phyloP scores from a whole-genome alignment of 2,329 filamentous ascomycete genomes.

The Calycina herbarum region DNA sequence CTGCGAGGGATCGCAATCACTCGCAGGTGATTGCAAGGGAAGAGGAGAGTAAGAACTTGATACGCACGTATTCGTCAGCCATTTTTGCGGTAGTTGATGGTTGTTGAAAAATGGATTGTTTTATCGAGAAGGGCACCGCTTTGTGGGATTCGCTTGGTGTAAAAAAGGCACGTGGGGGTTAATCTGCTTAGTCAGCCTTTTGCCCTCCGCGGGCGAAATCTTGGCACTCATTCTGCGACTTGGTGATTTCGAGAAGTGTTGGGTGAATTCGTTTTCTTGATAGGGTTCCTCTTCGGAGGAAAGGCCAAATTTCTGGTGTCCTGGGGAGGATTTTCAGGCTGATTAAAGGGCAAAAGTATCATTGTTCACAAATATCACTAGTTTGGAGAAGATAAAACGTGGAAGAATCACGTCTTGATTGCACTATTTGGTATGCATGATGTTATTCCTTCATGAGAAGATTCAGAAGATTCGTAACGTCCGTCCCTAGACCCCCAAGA shows the following conservation, averaged over 20 bases:
- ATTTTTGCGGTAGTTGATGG: slow-evolving; percentile 58
- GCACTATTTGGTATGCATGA: slow-evolving; percentile 33
- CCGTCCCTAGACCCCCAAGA: slow-evolving; percentile 30
- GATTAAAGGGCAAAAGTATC: not conserved
- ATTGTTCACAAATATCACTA: not conserved
- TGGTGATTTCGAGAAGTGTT: no score
- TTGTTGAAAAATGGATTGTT: slow-evolving; percentile 34
- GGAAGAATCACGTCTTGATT: slow-evolving; percentile 38
- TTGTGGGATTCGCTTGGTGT: slow-evolving; percentile 15
- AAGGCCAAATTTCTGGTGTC: not conserved
- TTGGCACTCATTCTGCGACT: not conserved
- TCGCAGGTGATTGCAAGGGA: not conserved
- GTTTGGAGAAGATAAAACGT: slow-evolving; percentile 11
- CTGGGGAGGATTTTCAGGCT: not conserved
- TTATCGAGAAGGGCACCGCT: slow-evolving; percentile 5
- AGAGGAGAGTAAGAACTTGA: slow-evolving; percentile 20
- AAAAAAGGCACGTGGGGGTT: slow-evolving; percentile 17
- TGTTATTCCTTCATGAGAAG: slow-evolving; percentile 28
- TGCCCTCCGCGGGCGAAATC: slow-evolving; percentile 12
- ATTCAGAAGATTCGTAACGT: slow-evolving; percentile 23
- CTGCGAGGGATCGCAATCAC: not conserved
- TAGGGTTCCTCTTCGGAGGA: not conserved
- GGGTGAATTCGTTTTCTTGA: no score
- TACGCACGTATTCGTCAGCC: slow-evolving; percentile 80
- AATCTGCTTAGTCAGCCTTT: slow-evolving; percentile 3